A percentile compares a stretch with the other conserved stretches of the same genome.
Evolutionary conservation across 2,329 filamentous ascomycete genomes (phyloP).

Genomic region (Balansia obtecta): DNA sequence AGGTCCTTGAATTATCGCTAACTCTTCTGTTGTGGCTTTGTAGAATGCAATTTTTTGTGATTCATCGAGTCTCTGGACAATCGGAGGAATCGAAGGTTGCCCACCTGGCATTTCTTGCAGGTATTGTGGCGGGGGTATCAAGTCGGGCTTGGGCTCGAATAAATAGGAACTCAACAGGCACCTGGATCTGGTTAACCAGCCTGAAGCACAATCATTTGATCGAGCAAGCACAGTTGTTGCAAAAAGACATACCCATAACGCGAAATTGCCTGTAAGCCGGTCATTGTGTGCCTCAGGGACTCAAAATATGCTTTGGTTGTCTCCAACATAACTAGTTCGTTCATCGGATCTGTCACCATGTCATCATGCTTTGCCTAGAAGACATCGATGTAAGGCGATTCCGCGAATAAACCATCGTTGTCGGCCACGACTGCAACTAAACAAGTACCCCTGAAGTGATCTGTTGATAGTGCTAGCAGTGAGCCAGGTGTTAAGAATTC

Average conservation of each 20-base stretch:
- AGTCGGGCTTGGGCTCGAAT: conserved; percentile 28
- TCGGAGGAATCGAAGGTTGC: not conserved
- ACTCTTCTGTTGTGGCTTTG: conserved; percentile 55
- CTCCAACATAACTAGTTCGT: conserved; percentile 70
- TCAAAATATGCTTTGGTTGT: conserved; percentile 65
- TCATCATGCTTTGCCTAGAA: conserved; percentile 53
- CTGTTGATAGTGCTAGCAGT: conserved; percentile 40
- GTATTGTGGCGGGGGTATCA: conserved; percentile 16
- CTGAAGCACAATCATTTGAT: not conserved
- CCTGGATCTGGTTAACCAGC: conserved; percentile 12
- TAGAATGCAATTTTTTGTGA: conserved; percentile 60
- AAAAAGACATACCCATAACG: conserved; percentile 36
- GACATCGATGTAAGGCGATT: conserved; percentile 45
- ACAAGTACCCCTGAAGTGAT: conserved; percentile 53
- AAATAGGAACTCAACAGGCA: conserved; percentile 54
- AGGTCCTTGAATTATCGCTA: conserved; percentile 75
- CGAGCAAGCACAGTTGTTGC: not conserved
- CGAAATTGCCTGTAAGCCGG: conserved; percentile 53
- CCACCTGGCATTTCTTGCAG: conserved; percentile 10
- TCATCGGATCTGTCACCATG: conserved; percentile 51
- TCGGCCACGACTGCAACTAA: conserved; percentile 63
- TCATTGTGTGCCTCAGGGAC: conserved; percentile 57
- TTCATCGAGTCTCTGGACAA: conserved; percentile 41
- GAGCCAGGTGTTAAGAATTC: conserved; percentile 39
- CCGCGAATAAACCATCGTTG: conserved; percentile 38